Evolutionary conservation across 768 basidiomycete genomes (phyloP), one percentile per base, ranked within the genome.

Genomic region (Trametes cinnabarina): DNA sequence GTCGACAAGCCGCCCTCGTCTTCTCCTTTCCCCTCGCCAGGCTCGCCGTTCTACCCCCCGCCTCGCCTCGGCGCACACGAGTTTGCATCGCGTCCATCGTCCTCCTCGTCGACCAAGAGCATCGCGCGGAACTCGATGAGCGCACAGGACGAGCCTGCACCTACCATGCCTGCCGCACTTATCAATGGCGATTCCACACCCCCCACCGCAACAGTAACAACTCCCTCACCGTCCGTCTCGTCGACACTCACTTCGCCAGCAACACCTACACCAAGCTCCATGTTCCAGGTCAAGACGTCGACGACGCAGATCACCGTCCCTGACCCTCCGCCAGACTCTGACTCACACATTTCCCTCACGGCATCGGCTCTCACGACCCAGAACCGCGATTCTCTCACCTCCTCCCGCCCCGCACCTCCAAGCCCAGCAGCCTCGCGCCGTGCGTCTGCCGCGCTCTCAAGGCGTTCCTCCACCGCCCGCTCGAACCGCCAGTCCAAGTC

Each of bases 51-150:
- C 63, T 65, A 87, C 2, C 85, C 88, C 2, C 88, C 88, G 3
- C 87, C 88, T 3, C 76, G 80, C 4, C 84, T 84, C 1, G 80
- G 81, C 3, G 76, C 81, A 28, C 86, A 88, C 75, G 87, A 90
- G 65, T 88, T 86, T 65, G 86, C 85, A 12, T 65, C 80, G 37
- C 78, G 77, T 58, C 76, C 77, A 0, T 71, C 77, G 34, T 58
- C 65, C 20, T 58, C 60, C 23, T 58, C 59, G 17, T 63, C 54
- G 37, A 47, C 25, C 25, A 55, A 55, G 46, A 47, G 60, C 39
- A 55, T 57, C 55, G 62, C 63, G 60, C 67, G 65, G 35, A 62
- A 22, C 59, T 51, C 35, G 42, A 57, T 47, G 47, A 63, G 48
- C 39, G 57, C 25, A 35, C 30, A 30, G 20, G 47, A 47, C 49